These are phyloP conservation scores for Pisolithus thermaeus DNA, from an alignment of 1,284 basidiomycete genomes.

Conservation along the genomic window DNA sequence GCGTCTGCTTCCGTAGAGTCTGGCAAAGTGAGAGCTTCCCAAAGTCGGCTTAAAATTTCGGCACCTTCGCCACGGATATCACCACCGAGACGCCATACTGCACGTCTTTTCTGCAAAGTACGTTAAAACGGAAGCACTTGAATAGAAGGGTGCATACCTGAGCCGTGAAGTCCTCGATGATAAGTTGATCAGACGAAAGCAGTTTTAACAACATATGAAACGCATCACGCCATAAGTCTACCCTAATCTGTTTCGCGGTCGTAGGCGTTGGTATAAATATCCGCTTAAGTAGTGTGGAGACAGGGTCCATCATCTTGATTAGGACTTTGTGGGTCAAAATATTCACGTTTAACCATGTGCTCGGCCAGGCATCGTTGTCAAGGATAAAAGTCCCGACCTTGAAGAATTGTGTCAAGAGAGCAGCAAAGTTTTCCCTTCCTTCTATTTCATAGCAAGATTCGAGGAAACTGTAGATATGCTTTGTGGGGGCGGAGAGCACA, in stretches of 20 bases:
- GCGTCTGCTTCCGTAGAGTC: conserved; percentile 52
- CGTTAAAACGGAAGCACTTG: conserved; percentile 11
- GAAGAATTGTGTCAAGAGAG: conserved; percentile 75
- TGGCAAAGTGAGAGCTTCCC: conserved; percentile 84
- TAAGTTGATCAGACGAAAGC: conserved; percentile 84
- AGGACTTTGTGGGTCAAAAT: conserved; percentile 86
- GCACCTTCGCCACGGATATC: conserved; percentile 94
- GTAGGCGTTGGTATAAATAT: conserved; percentile 77
- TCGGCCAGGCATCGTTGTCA: conserved; percentile 85
- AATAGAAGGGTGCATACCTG: conserved; percentile 48
- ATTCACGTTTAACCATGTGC: conserved; percentile 89
- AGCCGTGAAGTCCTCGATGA: conserved; percentile 91
- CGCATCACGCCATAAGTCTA: conserved; percentile 75
- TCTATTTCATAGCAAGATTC: conserved; percentile 81
- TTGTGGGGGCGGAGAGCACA: conserved; percentile 72
- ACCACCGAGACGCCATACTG: conserved; percentile 93
- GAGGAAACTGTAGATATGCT: conserved; percentile 76
- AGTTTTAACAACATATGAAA: conserved; percentile 82
- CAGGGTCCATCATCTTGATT: conserved; percentile 83
- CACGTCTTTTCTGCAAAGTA: conserved; percentile 72
- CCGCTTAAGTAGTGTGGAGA: conserved; percentile 71
- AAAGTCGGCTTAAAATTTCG: conserved; percentile 75
- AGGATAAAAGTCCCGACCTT: conserved; percentile 80
- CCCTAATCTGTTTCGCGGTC: conserved; percentile 65
- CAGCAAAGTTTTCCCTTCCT: conserved; percentile 72